Evolutionary conservation across 768 basidiomycete genomes (phyloP), one percentile per base, ranked within the genome.

Genomic region (Hortiboletus flavorubellus): DNA sequence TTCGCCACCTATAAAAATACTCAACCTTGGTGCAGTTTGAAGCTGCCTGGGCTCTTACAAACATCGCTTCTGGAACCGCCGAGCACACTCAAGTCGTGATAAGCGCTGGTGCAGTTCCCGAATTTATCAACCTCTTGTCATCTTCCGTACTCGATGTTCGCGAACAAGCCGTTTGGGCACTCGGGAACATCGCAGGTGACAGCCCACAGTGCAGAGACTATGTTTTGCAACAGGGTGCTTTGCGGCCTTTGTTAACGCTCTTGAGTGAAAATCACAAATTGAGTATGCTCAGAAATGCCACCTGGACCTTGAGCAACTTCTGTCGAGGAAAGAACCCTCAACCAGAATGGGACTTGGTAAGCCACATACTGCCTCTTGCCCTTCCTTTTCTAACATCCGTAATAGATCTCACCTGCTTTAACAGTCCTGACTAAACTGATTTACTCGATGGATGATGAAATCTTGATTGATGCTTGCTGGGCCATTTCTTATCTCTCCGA

Each of bases 401-500:
- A 15, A 55, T 60, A 98, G 96, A 98, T 99, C 68, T 93, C 93
- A 8, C 97, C 97, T 18, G 96, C 97, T 41, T 78, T 99, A 51
- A 90, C 91, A n/a, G 91, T 97, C 53, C 79, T 99, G 60, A 97
- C 95, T 51, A 99, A 99, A 75, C 76, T 99, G 64, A 98, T 99
- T 73, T 98, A 98, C 76, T 98, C 96, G 31, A 82, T 98, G 66
- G 97, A 99, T 69, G 97, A 98, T 66, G 97, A 99, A 75, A 98
- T 98, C 63, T 77, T 99, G 66, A 99, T 99, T 67, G 97, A 99
- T 71, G 97, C 97, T 14, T 99, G 97, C 80, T 99, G 97, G 97
- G 97, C 97, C 29, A 96, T 99, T 72, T 98, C 95, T 39, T 99
- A 99, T 75, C 87, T 99, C 38, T 98, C 96, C 2, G 97, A 99